Evolutionary conservation across 139 green algal genomes (phyloP), one percentile per base, ranked within the genome.

Genomic region (Dunaliella primolecta): DNA sequence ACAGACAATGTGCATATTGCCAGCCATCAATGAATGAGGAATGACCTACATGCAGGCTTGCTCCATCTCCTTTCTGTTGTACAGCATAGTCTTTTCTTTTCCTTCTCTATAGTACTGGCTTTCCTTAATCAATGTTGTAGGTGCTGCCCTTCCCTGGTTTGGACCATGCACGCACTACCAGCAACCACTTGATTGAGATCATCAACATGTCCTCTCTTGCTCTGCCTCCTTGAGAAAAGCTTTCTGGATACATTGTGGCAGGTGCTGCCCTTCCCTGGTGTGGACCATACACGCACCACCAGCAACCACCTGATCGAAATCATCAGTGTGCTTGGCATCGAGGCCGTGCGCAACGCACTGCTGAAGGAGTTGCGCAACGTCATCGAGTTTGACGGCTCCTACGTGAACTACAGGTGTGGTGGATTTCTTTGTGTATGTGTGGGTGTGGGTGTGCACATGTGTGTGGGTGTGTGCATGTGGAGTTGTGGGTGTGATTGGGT

Each of bases 361-460:
- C 90, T 99, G 36, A 96, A 95, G 88, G 97, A 99, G 91, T 87
- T 99, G 31, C 90, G 96, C 15, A 93, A 92, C 83, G 97, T 99
- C n/a, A 99, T 99, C 81, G 95, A 98, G 87, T 99, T 99, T 89
- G 97, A 99, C 87, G 97, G 84, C 71, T 85, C 80, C 2, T 90
- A 99, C 78, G 97, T 99, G 56, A 99, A 99, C 91, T 99, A 98
- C 93, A 90, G 94, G 87, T 91, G 81, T 27, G 83, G 2, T 27
- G 64, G 24, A 20, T 35, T 23, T 21, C 35, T 71, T 27, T 70
- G 89, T 55, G 76, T 81, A n/a, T 77, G 71, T 77, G 46, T 64
- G 46, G 7, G 46, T 64, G 46, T 64, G 46, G 7, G 46, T 64
- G 46, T 64, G 46, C 15, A 15, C 15, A 15, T 64, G 46, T 64